Percentiles rank a stretch among this genome's conserved stretches.
Conservation (phyloP, 768 basidiomycete genomes). For the Bullera alba region DNA sequence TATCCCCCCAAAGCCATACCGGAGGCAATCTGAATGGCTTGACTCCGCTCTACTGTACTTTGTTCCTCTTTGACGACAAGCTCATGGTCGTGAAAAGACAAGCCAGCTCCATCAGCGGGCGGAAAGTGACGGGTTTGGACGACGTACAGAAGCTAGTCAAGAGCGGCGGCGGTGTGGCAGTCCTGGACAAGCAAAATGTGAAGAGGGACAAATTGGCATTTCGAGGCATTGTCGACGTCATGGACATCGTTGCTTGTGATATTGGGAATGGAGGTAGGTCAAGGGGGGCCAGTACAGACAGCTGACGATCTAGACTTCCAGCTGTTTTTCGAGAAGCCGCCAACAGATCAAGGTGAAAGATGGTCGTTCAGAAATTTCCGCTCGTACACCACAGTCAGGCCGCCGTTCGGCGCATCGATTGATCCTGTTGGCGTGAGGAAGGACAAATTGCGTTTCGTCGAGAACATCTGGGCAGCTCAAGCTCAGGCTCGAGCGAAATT, state of each 20-base stretch:
- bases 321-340: conserved; percentile 73
- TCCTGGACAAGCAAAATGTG: conserved; percentile 58
- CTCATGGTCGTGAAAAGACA: conserved; percentile 82
- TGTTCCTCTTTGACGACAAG: conserved; percentile 92
- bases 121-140: conserved; percentile 53
- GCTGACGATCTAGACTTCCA: conserved; percentile 64
- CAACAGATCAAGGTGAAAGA: conserved; percentile 70
- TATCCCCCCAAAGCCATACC: conserved; percentile 3
- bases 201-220: conserved; percentile 69
- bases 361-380: conserved; percentile 86
- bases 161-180: conserved; percentile 59
- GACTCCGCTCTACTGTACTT: conserved; percentile 58
- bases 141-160: conserved; percentile 52
- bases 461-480: conserved; percentile 83
- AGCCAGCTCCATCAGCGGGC: conserved; percentile 33
- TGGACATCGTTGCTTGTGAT: conserved; percentile 73
- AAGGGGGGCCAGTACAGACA: conserved; percentile 1
- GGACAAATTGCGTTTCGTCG: conserved; percentile 75
- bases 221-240: conserved; percentile 76
- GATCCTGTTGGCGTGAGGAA: conserved; percentile 59
- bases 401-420: conserved; percentile 60
- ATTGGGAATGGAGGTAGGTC: conserved; percentile 68
- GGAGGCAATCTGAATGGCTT: neutral
- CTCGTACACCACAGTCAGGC: conserved; percentile 66
- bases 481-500: conserved; percentile 66